Evolutionary conservation across 768 basidiomycete genomes (phyloP), one percentile per base, ranked within the genome.

Genomic region (Trametopsis cervina): DNA sequence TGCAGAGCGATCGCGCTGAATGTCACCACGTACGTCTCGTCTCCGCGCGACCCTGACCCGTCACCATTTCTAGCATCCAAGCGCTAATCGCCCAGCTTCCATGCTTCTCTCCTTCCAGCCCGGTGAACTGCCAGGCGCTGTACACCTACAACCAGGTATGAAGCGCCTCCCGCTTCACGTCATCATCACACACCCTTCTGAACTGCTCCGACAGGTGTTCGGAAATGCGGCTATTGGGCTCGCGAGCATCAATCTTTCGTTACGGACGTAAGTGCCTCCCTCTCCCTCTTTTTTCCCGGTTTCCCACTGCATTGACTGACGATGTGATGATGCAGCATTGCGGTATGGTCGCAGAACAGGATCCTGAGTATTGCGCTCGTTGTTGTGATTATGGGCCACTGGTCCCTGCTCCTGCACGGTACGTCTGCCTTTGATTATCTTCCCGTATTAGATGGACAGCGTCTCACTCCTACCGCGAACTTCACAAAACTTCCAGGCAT

Each of bases 321-420:
- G 17, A 33, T 12, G 12, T 12, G 12, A 18, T 18, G 18, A 6
- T 40, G 2, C 50, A 74, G 75, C 2, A 77, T 85, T 63, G 84
- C 83, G 10, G 74, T 85, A 22, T 85, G 82, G 82, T 74, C 73
- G 4, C 74, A 79, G 42, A 75, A 75, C 42, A 66, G 67, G 51
- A 78, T 70, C 55, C 67, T 85, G 52, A 64, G 81, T 26, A 63
- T 66, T 4, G 49, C 69, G 6, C 65, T 86, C 10, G 59, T 78
- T 5, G n/a, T 77, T 22, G 57, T 85, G 41, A 78, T 81, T 37
- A 65, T 84, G 11, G 83, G 83, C 1, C 83, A 84, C 52, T 85
- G 83, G 83, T 78, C 79, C 0, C 62, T 85, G 40, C 77, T 85
- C 50, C 65, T 85, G 18, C 83, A 84, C 65, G 81, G 82, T 73